These are phyloP conservation scores for Debaryomyces prosopidis DNA, from an alignment of 805 yeast genomes.

Conservation along the genomic window DNA sequence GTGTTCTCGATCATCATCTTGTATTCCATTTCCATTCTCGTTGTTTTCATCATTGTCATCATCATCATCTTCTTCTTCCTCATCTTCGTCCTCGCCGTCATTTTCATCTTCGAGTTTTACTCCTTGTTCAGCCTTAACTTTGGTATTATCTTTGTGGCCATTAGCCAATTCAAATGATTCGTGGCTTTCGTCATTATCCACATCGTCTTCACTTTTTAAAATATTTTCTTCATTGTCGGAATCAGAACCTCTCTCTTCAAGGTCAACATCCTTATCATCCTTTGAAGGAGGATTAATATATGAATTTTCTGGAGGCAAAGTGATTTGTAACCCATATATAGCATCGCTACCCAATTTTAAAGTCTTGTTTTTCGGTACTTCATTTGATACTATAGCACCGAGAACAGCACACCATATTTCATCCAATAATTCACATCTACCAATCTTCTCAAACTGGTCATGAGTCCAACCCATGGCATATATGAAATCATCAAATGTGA, in stretches of 20 bases:
- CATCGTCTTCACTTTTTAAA: slow-evolving; percentile 26
- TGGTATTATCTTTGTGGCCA: slow-evolving; percentile 10
- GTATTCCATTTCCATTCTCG: slow-evolving; percentile 13
- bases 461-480: slow-evolving; percentile 53
- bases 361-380: slow-evolving; percentile 24
- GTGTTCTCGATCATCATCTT: slow-evolving; percentile 26
- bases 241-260: slow-evolving; percentile 22
- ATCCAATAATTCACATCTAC: slow-evolving; percentile 54
- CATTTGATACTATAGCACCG: slow-evolving; percentile 51
- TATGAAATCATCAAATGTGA: slow-evolving; percentile 77
- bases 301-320: slow-evolving; percentile 30
- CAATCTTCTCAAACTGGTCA: slow-evolving; percentile 37
- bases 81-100: slow-evolving; percentile 19
- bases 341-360: slow-evolving; percentile 34
- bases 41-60: slow-evolving; percentile 21
- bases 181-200: slow-evolving; percentile 18
- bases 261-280: slow-evolving; percentile 10
- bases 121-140: slow-evolving; percentile 4
- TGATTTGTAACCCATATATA: slow-evolving; percentile 32
- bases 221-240: slow-evolving; percentile 22
- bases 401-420: slow-evolving; percentile 71
- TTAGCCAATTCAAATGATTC: slow-evolving; percentile 10
- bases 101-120: slow-evolving; percentile 12
- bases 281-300: slow-evolving; percentile 17
- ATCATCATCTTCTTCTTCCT: slow-evolving; percentile 15